These are phyloP conservation scores for Panicum hallii DNA, from an alignment of 202 grass and related monocot genomes.

Conservation along the genomic window DNA sequence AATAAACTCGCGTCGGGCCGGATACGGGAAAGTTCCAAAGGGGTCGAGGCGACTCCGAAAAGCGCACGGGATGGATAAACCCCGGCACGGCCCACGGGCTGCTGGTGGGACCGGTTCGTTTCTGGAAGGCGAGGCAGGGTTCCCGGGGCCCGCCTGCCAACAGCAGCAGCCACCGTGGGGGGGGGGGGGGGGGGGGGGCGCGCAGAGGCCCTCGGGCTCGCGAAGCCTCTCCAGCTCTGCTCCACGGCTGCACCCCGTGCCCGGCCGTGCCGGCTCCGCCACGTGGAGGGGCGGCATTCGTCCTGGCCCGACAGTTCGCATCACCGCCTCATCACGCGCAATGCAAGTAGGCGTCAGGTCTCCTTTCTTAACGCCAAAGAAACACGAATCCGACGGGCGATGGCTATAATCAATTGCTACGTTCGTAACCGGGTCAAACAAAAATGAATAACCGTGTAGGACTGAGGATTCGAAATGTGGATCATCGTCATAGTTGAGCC, in stretches of 20 bases:
- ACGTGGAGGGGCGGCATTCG: background rate
- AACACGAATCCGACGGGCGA: background rate
- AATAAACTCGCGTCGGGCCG: background rate
- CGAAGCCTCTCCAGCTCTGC: background rate
- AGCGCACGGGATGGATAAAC: background rate
- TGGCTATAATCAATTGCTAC: too few species aligned
- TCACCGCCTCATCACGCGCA: background rate
- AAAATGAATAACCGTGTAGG: too few species aligned
- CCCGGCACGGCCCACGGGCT: background rate
- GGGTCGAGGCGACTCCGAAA: background rate
- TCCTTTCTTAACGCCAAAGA: constrained; percentile 1
- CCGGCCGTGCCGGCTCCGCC: too few species aligned
- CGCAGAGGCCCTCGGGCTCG: background rate
- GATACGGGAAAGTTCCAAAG: background rate
- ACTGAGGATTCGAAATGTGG: too few species aligned
- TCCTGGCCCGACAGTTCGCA: background rate
- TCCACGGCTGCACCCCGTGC: background rate
- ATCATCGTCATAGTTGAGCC: too few species aligned
- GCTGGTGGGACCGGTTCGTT: background rate
- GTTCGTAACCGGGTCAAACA: too few species aligned
- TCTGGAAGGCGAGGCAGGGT: background rate
- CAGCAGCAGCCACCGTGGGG: too few species aligned
- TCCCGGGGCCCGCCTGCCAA: background rate
- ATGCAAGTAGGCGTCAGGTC: too few species aligned
- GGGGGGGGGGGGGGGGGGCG: too few species aligned